Conservation (phyloP, 805 yeast genomes). For the Candida gorgasii region DNA sequence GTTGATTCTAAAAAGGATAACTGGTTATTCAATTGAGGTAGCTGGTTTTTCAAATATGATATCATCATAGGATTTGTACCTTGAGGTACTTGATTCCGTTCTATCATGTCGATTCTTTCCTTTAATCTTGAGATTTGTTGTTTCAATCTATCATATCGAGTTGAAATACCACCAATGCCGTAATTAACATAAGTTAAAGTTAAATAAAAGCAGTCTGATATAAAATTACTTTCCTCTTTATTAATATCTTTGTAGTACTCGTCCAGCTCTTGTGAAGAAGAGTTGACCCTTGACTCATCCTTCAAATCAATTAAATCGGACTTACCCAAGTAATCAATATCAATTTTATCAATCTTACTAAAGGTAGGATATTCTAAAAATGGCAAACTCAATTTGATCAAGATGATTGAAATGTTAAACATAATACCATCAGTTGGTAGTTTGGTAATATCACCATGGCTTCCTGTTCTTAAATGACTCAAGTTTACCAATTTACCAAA, state of each 20-base stretch:
- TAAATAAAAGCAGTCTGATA: slow-evolving; percentile 86
- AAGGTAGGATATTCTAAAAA: slow-evolving; percentile 66
- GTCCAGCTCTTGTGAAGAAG: slow-evolving; percentile 70
- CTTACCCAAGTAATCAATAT: slow-evolving; percentile 63
- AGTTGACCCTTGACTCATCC: slow-evolving; percentile 82
- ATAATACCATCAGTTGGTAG: slow-evolving; percentile 80
- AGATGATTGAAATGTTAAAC: slow-evolving; percentile 68
- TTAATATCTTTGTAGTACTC: slow-evolving; percentile 49
- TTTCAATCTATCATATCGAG: slow-evolving; percentile 54
- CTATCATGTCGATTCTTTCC: slow-evolving; percentile 49
- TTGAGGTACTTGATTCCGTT: slow-evolving; percentile 30
- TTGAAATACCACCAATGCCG: slow-evolving; percentile 80
- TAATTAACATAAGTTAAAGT: slow-evolving; percentile 79
- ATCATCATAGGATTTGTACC: slow-evolving; percentile 28
- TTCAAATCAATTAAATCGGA: slow-evolving; percentile 57
- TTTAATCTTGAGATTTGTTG: slow-evolving; percentile 49
- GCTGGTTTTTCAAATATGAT: slow-evolving; percentile 33
- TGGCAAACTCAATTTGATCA: slow-evolving; percentile 78
- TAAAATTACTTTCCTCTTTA: slow-evolving; percentile 60
- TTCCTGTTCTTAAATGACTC: slow-evolving; percentile 85
- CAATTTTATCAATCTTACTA: slow-evolving; percentile 74
- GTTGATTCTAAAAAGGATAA: slow-evolving; percentile 39
- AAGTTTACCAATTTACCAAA: slow-evolving; percentile 73
- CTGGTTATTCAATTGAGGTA: slow-evolving; percentile 47
- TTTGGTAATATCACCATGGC: slow-evolving; percentile 67